Evolutionary conservation across 2,329 filamentous ascomycete genomes (phyloP).

Genomic region (Alternaria burnsii): DNA sequence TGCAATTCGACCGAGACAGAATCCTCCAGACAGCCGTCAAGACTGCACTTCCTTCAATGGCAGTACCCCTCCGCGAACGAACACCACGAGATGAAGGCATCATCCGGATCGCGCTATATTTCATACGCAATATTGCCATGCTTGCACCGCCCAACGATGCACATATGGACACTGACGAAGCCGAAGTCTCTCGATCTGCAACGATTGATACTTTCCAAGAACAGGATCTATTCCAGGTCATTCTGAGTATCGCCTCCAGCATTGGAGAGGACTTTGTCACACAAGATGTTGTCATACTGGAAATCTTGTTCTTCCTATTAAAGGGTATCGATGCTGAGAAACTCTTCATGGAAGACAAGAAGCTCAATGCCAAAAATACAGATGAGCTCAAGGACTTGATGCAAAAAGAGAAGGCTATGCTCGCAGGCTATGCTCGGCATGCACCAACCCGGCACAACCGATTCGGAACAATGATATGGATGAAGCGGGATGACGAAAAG

Average conservation of each 20-base stretch:
- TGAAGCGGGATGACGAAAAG: constrained; percentile 85
- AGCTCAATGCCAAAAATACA: constrained; percentile 72
- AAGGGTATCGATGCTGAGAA: constrained; percentile 87
- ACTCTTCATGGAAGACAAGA: constrained; percentile 82
- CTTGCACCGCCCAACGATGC: constrained; percentile 78
- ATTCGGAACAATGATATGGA: constrained; percentile 97
- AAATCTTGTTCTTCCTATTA: constrained; percentile 89
- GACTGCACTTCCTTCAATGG: constrained; percentile 85
- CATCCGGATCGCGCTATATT: constrained; percentile 87
- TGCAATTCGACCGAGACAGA: constrained; percentile 80
- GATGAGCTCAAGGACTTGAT: constrained; percentile 79
- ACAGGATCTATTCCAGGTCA: constrained; percentile 86
- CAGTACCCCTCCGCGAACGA: constrained; percentile 77
- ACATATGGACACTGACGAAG: constrained; percentile 85
- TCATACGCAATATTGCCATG: constrained; percentile 87
- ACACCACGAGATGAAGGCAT: constrained; percentile 85
- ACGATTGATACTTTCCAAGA: constrained; percentile 88
- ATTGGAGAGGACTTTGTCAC: constrained; percentile 92
- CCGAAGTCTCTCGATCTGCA: constrained; percentile 85
- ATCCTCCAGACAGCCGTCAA: constrained; percentile 84
- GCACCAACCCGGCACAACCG: constrained; percentile 89
- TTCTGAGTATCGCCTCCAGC: constrained; percentile 88
- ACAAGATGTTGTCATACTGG: constrained; percentile 88
- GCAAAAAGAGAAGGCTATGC: constrained; percentile 84
- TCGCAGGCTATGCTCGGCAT: constrained; percentile 76